A percentile compares a stretch with the other conserved stretches of the same genome.
Evolutionary conservation across 441 rosid genomes (phyloP).

Genomic region (Omphalea diandra): DNA sequence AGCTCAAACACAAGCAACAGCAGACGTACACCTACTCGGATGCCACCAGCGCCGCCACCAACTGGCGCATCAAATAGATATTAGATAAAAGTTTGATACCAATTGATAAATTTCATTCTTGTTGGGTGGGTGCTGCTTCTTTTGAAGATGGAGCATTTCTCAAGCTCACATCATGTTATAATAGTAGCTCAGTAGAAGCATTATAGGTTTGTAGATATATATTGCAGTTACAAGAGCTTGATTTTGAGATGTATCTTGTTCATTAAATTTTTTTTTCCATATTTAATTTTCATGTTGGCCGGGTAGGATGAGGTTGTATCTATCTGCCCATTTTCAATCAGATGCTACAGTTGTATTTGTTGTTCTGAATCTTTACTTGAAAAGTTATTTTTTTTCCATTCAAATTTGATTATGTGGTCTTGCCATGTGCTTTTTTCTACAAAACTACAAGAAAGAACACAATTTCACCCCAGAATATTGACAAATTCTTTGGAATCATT

Average conservation of each 20-base stretch:
- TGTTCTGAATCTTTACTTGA: constrained; percentile 23
- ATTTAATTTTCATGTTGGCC: constrained; percentile 9
- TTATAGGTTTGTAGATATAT: constrained; percentile 41
- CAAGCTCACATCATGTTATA: constrained; percentile 27
- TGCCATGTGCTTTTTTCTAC: no score
- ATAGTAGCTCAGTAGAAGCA: constrained; percentile 25
- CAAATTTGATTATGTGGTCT: no score
- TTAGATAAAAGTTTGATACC: constrained; percentile 39
- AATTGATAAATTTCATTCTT: constrained; percentile 32
- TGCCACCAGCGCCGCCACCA: constrained; percentile 94
- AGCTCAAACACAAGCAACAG: constrained; percentile 51
- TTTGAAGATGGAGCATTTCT: constrained; percentile 29
- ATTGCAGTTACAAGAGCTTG: constrained; percentile 17
- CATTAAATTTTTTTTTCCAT: constrained; percentile 15
- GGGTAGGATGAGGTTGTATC: constrained; percentile 8
- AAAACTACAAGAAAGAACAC: no score
- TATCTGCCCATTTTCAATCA: neutral
- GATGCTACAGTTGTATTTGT: constrained; percentile 20
- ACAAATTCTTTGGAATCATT: no score
- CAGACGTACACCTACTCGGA: constrained; percentile 78
- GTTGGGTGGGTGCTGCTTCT: constrained; percentile 20
- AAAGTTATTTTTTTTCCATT: neutral
- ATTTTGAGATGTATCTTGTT: constrained; percentile 25
- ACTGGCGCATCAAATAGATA: constrained; percentile 65
- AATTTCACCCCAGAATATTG: no score